These are phyloP conservation scores for Fonsecaea nubica DNA, from an alignment of 2,329 filamentous ascomycete species.

Conservation along the genomic window DNA sequence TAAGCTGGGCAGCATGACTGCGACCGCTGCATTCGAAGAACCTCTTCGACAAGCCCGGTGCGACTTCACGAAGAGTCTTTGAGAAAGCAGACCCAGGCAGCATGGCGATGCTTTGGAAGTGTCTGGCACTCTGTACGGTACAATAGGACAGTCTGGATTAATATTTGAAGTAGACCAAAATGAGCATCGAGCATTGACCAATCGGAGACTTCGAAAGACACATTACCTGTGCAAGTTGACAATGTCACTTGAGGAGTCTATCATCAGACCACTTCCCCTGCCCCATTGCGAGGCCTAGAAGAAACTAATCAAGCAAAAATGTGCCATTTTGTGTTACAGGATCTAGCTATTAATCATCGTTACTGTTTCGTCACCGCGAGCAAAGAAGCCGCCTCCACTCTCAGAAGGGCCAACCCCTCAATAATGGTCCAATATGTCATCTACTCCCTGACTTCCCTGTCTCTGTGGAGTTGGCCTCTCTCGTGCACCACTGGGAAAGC, in stretches of 20 bases:
- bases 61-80: constrained; percentile 36
- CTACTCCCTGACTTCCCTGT: constrained; percentile 33
- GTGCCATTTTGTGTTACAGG: constrained; percentile 31
- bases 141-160: neutral
- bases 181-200: neutral
- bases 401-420: constrained; percentile 21
- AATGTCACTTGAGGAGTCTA: neutral
- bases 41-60: constrained; percentile 36
- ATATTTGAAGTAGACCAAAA: neutral
- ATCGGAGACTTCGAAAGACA: constrained; percentile 1
- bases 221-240: neutral
- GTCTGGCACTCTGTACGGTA: neutral
- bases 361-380: constrained; percentile 29
- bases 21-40: constrained; percentile 36
- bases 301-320: constrained; percentile 15
- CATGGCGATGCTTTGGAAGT: constrained; percentile 19
- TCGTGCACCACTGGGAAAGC: constrained; percentile 19
- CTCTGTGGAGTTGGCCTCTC: constrained; percentile 25
- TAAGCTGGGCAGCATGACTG: constrained; percentile 11
- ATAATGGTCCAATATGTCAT: constrained; percentile 41
- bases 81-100: constrained; percentile 31
- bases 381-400: constrained; percentile 3
- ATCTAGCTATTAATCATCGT: constrained; percentile 33
- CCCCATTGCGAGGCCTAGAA: neutral
- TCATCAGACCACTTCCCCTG: constrained; percentile 14